Base-by-base conservation (phyloP, 208 protist genomes). In the Acanthamoeba royreba region DNA sequence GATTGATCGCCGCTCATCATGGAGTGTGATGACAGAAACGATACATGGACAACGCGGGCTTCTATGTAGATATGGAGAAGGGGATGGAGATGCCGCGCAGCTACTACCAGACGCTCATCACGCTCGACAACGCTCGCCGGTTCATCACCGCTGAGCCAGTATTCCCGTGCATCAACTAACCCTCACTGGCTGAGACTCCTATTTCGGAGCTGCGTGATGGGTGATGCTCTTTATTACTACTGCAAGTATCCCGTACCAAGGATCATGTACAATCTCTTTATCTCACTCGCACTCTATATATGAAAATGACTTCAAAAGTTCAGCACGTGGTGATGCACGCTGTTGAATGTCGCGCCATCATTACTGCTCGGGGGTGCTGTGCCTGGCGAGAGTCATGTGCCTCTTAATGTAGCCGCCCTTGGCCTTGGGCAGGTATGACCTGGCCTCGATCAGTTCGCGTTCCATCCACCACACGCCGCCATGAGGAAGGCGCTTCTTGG, bases 141-240 rank as follows among this genome's bases (percentile, higher is more conserved):
- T 88, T 88, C 79, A 53, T 88, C 35, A 88, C 43, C 49, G 46
- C 79, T 13, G 49, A 31, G 42, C 79, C 79, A 8, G 47, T 88
- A 42, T 88, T 88, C 35, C 79, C 79, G 28, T 88, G 79, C 47
- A 88, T 88, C 42, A 88, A 88, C 47, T n/a, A n/a, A n/a, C n/a
- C n/a, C n/a, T n/a, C n/a, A n/a, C n/a, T n/a, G n/a, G n/a, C n/a
- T n/a, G n/a, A n/a, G n/a, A n/a, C n/a, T n/a, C n/a, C n/a, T n/a
- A n/a, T n/a, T n/a, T n/a, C n/a, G n/a, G n/a, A n/a, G n/a, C n/a
- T n/a, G n/a, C n/a, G n/a, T n/a, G n/a, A n/a, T n/a, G n/a, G n/a
- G n/a, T n/a, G n/a, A n/a, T n/a, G n/a, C n/a, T n/a, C n/a, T n/a
- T n/a, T n/a, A n/a, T n/a, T n/a, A n/a, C n/a, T n/a, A n/a, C n/a